phyloP scores from a whole-genome alignment of 768 basidiomycete species.

The Rhodotorula sphaerocarpa region DNA sequence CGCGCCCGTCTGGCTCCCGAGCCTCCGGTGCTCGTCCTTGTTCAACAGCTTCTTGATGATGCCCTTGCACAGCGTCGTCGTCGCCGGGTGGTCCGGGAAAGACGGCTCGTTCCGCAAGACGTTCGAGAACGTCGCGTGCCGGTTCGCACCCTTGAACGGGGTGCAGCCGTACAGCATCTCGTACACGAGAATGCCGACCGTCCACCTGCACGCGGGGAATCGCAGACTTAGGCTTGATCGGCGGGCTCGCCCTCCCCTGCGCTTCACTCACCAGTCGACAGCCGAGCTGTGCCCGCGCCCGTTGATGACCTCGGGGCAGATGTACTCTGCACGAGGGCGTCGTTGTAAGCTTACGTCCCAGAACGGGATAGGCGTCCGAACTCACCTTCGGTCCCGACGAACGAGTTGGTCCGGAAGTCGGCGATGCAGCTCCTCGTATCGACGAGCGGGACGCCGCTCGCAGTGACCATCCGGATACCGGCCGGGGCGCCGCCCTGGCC shows the following conservation, averaged over 20 bases:
- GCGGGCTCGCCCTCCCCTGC: neutral
- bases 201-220: conserved; percentile 47
- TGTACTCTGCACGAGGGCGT: conserved; percentile 65
- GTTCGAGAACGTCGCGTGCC: conserved; percentile 92
- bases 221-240: neutral
- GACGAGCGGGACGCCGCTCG: conserved; percentile 86
- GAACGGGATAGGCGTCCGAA: conserved; percentile 36
- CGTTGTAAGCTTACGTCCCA: neutral
- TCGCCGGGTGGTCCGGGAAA: conserved; percentile 75
- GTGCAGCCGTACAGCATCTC: conserved; percentile 95
- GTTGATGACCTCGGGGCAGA: conserved; percentile 96
- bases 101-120: conserved; percentile 76
- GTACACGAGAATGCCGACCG: conserved; percentile 92
- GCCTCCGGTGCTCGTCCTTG: conserved; percentile 78
- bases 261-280: conserved; percentile 66
- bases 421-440: conserved; percentile 96
- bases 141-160: conserved; percentile 92
- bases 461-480: conserved; percentile 70
- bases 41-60: conserved; percentile 75
- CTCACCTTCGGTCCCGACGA: conserved; percentile 94
- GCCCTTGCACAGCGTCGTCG: conserved; percentile 74
- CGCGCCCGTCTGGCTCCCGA: conserved; percentile 88
- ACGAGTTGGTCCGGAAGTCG: conserved; percentile 92
- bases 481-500: conserved; percentile 78
- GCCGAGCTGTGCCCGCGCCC: conserved; percentile 94